phyloP scores from a whole-genome alignment of 208 protist species.

The Strigomonas culicis region DNA sequence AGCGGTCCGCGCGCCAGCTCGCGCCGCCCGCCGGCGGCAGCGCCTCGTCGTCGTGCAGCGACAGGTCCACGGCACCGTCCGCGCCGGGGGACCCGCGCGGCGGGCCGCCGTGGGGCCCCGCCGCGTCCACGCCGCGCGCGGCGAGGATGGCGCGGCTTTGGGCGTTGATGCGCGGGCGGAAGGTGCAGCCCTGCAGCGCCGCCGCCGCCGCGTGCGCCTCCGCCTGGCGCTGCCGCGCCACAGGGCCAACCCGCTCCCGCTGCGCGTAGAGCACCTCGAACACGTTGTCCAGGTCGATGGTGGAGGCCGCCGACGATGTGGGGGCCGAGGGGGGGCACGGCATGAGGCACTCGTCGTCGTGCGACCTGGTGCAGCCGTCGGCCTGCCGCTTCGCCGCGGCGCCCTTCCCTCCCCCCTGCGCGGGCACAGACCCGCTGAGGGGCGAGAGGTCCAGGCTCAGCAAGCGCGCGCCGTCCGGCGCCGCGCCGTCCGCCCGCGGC shows the following conservation, averaged over 20 bases:
- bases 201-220: not conserved
- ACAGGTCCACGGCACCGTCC: not conserved
- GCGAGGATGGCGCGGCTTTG: not conserved
- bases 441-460: not conserved
- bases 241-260: not conserved
- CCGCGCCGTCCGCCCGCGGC: not conserved
- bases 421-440: not conserved
- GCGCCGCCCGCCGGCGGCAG: not conserved
- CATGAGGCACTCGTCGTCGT: not conserved
- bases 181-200: not conserved
- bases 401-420: too few relatives aligned
- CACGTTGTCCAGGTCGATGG: not conserved
- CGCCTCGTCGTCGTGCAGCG: not conserved
- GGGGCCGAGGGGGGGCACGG: too few relatives aligned
- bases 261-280: slow-evolving; percentile 14
- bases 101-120: too few relatives aligned
- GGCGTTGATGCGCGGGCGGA: not conserved
- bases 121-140: too few relatives aligned
- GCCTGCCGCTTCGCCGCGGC: not conserved
- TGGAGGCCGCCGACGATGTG: not conserved
- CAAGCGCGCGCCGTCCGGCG: too few relatives aligned
- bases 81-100: too few relatives aligned
- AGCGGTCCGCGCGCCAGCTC: not conserved
- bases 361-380: not conserved
- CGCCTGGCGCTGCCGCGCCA: not conserved